Base-by-base conservation (phyloP, 176 grass and related monocot species). In the Carex scoparia region DNA sequence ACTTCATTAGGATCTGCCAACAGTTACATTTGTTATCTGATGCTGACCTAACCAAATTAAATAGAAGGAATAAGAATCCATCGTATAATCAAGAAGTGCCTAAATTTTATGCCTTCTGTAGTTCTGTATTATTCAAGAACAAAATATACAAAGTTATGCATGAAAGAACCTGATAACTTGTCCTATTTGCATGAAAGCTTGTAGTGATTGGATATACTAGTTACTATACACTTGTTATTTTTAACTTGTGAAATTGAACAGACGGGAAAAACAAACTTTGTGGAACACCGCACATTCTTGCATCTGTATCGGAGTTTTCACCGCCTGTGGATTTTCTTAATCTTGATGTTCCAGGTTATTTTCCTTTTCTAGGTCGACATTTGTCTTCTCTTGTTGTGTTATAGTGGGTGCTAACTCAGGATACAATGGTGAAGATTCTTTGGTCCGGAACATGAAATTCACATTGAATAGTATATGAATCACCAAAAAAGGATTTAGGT, bases 261-360 rank as follows among this genome's bases (percentile, higher is more conserved):
- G 95, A 98, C 89, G 14, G 93, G 93, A 67, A 98, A 98, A 86
- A 95, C 88, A 73, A 91, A 92, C 80, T 98, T 98, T 87, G 93
- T 98, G 80, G 95, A 98, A 87, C 95, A 98, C 88, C 95, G 95
- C 16, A 98, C 93, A 30, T 98, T 92, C 90, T 86, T 98, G 76
- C 95, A 98, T 38, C 56, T 98, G 71, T 98, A 95, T 85, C 84
- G 89, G 14, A 98, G 95, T 90, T 98, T 98, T 83, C 95, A 98
- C 80, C 95, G 95, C 15, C 85, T 98, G n/a, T 98, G 95, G 95
- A 92, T 98, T 95, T 98, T 98, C 82, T 86, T 98, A 78, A 30
- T 98, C 56, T 85, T 98, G 85, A 98, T 98, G 95, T 98, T 95
- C 83, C 95, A 94, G 91, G 95, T 94, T 80, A 71, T 84, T 51